A percentile compares a stretch with the other conserved stretches of the same genome.
Evolutionary conservation across 768 basidiomycete species (phyloP).

Genomic region (Suillus placidus): DNA sequence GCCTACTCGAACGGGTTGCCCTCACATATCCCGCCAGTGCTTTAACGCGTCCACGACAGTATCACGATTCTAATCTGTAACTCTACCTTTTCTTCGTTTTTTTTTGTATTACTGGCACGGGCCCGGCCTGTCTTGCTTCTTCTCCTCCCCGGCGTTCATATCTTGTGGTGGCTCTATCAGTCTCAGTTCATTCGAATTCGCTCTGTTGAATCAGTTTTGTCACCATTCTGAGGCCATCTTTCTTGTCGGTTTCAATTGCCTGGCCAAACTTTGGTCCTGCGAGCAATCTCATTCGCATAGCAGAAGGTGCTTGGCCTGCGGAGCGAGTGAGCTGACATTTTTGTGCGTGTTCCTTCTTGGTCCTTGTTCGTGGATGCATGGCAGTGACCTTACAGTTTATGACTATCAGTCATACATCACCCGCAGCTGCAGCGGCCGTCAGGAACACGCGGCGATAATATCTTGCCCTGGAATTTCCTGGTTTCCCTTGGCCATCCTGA

Average conservation of each 20-base stretch:
- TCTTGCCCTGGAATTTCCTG: not conserved
- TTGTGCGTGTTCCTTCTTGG: not conserved
- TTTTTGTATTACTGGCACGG: conserved; percentile 10
- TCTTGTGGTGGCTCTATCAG: conserved; percentile 6
- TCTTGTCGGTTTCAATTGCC: not conserved
- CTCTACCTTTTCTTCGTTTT: not conserved
- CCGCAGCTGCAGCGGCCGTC: not conserved
- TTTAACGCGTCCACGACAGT: conserved; percentile 33
- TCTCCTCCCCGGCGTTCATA: conserved; percentile 7
- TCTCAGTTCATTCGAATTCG: conserved; percentile 9
- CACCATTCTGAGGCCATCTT: conserved; percentile 9
- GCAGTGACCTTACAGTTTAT: conserved; percentile 4
- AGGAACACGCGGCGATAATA: not conserved
- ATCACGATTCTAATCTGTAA: conserved; percentile 29
- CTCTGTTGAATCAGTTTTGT: conserved; percentile 14
- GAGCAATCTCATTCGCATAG: not conserved
- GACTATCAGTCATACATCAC: not conserved
- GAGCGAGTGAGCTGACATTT: not conserved
- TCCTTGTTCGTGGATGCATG: not conserved
- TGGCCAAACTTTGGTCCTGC: not conserved
- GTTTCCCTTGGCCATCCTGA: not conserved
- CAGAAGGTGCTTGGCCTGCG: not conserved
- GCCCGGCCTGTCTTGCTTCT: not conserved
- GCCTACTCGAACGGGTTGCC: conserved; percentile 24
- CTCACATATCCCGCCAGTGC: conserved; percentile 15